phyloP scores from a whole-genome alignment of 495 filamentous ascomycete species.

The Hyphodiscus hymeniophilus region DNA sequence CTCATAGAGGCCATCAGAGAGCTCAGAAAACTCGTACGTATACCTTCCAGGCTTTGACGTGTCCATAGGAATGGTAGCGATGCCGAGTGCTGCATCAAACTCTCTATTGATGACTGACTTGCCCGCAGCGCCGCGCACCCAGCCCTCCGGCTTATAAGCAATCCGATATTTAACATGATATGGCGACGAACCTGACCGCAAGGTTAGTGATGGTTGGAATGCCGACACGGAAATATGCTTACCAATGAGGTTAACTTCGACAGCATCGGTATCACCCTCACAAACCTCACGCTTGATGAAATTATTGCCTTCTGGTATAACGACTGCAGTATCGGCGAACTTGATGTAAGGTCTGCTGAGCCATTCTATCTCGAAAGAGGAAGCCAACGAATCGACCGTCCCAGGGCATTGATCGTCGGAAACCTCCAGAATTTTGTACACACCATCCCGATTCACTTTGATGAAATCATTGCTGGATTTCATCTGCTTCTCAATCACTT shows the following conservation, averaged over 20 bases:
- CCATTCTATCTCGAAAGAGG: constrained; percentile 74
- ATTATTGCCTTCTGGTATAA: constrained; percentile 38
- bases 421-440: constrained; percentile 70
- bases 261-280: constrained; percentile 83
- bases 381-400: constrained; percentile 60
- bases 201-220: constrained; percentile 17
- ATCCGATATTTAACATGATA: constrained; percentile 78
- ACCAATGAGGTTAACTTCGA: constrained; percentile 73
- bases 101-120: constrained; percentile 54
- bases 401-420: constrained; percentile 74
- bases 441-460: constrained; percentile 54
- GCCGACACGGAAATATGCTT: no score
- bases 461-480: constrained; percentile 64
- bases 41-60: constrained; percentile 73
- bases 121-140: constrained; percentile 50
- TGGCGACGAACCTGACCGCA: constrained; percentile 56
- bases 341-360: constrained; percentile 68
- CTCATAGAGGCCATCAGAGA: constrained; percentile 79
- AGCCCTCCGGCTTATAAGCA: constrained; percentile 52
- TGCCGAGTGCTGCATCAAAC: constrained; percentile 61
- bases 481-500: constrained; percentile 18
- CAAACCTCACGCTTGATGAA: constrained; percentile 76
- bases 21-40: constrained; percentile 73
- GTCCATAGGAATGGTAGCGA: constrained; percentile 72
- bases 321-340: constrained; percentile 51